These are phyloP conservation scores for Monosporascus sp. DNA, from an alignment of 2,329 filamentous ascomycete species.

Conservation along the genomic window DNA sequence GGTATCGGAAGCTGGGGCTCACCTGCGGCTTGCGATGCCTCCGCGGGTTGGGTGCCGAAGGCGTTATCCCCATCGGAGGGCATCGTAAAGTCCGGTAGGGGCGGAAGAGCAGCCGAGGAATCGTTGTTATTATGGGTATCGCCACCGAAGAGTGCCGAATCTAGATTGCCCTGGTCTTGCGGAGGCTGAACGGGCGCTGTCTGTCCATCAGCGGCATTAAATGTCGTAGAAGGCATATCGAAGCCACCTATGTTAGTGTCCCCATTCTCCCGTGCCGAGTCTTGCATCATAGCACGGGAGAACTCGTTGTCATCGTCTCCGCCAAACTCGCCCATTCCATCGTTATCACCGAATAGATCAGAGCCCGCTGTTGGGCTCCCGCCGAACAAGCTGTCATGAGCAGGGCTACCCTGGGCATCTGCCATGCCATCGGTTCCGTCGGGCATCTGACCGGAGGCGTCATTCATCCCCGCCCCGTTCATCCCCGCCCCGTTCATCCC, in stretches of 20 bases:
- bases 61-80: constrained; percentile 6
- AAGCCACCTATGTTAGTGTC: constrained; percentile 30
- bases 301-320: constrained; percentile 85
- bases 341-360: constrained; percentile 75
- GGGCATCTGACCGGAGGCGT: constrained; percentile 23
- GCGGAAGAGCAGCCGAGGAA: constrained; percentile 8
- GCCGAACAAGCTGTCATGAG: constrained; percentile 76
- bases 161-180: constrained; percentile 6
- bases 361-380: constrained; percentile 71
- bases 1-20: constrained; percentile 14
- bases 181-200: constrained; percentile 22
- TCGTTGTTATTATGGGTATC: constrained; percentile 3
- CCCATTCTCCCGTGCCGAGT: constrained; percentile 31
- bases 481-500: constrained; percentile 23
- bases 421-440: constrained; percentile 38
- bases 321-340: constrained; percentile 60
- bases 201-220: constrained; percentile 21
- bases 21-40: constrained; percentile 6
- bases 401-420: constrained; percentile 61
- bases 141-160: constrained; percentile 9
- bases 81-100: constrained; percentile 12
- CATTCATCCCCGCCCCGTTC: constrained; percentile 29
- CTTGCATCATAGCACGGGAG: constrained; percentile 60
- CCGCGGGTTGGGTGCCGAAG: constrained; percentile 8
- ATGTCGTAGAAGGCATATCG: constrained; percentile 36